Evolutionary conservation across 768 basidiomycete genomes (phyloP), one percentile per base, ranked within the genome.

Genomic region (Rhizopogon rudus): DNA sequence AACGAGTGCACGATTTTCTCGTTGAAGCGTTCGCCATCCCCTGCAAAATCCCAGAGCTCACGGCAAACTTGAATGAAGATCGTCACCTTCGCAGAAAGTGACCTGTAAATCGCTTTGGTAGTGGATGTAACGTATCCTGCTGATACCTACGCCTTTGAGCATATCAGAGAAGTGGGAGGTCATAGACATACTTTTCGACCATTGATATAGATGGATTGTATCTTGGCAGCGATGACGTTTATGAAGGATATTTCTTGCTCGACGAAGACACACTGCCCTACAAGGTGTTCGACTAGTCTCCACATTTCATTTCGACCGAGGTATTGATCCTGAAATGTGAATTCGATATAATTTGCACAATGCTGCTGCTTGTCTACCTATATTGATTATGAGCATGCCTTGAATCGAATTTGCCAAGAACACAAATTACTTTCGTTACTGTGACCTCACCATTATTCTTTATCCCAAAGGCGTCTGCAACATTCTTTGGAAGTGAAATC

Each of bases 1-100:
- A 98, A 98, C 3, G 94, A 92, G 67, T 98, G 94, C 2, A 96
- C 88, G n/a, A 96, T 90, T 73, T 98, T 98, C 68, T 98, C 97
- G 66, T 92, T 88, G 71, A 88, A 93, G 5, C 95, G 83, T 68
- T 97, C 94, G 22, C 97, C 97, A 58, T 98, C 97, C 37, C 91
- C 93, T 22, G 94, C 82, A 65, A 98, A 98, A 63, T 97, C 91
- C 92, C 93, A 98, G 53, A 97, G 82, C 66, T 98, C 97, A 46
- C 87, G 83, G 67, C 93, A 96, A 14, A 99, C 89, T 76, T 98
- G 95, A 46, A 99, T 93, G 69, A 97, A 96, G 54, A 98, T 87
- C 17, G 91, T 97, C 37, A 88, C 81, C 64, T 89, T 93, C 42
- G 95, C 93, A 1, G 93, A 95, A 44, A 94, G 82, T 12, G 93